Percentiles rank a stretch among this genome's conserved stretches.
Conservation (phyloP, 805 yeast genomes). For the Kazachstania taianensis region DNA sequence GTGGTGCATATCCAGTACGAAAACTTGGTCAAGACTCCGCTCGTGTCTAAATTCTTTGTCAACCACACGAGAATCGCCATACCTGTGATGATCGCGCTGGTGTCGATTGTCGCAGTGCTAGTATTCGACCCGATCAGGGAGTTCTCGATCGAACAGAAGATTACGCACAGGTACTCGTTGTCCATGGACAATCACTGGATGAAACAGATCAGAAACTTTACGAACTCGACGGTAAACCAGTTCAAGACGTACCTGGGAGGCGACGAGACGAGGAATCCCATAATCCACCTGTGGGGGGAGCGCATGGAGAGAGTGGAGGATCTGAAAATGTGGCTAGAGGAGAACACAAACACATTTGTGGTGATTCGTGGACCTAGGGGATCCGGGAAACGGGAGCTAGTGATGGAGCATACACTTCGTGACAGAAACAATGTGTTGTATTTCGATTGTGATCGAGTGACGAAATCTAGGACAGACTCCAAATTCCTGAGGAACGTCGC, state of each 20-base stretch:
- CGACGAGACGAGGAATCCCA: constrained; percentile 21
- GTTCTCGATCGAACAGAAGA: constrained; percentile 63
- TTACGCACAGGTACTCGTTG: constrained; percentile 49
- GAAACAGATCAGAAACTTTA: constrained; percentile 29
- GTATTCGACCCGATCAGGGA: constrained; percentile 91
- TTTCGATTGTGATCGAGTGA: constrained; percentile 69
- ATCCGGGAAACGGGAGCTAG: constrained; percentile 80
- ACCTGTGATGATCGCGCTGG: constrained; percentile 66
- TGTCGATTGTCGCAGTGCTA: constrained; percentile 74
- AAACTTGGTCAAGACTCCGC: constrained; percentile 42
- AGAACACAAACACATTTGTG: constrained; percentile 83
- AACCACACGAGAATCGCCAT: constrained; percentile 76
- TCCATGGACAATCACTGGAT: constrained; percentile 34
- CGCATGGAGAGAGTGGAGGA: constrained; percentile 58
- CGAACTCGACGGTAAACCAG: constrained; percentile 31
- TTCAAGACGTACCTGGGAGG: constrained; percentile 30
- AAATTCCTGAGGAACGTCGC: constrained; percentile 61
- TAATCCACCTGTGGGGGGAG: constrained; percentile 52
- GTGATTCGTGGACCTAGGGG: constrained; percentile 90
- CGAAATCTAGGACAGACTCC: constrained; percentile 66
- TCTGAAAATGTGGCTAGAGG: constrained; percentile 69
- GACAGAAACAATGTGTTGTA: constrained; percentile 53
- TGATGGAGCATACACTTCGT: constrained; percentile 53
- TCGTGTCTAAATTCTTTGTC: constrained; percentile 46
- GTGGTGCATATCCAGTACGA: constrained; percentile 67